A percentile compares a stretch with the other conserved stretches of the same genome.
phyloP scores from a whole-genome alignment of 2,329 filamentous ascomycete species.

The Pseudogymnoascus pannorum region DNA sequence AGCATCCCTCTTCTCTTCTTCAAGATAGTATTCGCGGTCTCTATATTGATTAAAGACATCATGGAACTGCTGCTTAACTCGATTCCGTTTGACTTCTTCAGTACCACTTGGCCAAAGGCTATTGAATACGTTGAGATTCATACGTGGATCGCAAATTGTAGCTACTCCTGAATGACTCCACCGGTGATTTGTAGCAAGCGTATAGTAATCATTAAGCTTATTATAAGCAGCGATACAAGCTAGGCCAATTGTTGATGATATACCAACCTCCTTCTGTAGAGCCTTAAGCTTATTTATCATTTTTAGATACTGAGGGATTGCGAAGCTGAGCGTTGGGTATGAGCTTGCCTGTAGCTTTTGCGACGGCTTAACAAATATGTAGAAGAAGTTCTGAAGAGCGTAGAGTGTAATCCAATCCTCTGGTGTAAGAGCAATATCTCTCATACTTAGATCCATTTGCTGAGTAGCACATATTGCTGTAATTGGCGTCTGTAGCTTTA shows the following conservation, averaged over 20 bases:
- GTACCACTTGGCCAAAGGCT: neutral
- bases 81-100: neutral
- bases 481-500: neutral
- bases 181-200: neutral
- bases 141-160: neutral
- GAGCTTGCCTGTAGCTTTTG: neutral
- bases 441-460: neutral
- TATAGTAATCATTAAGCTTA: neutral
- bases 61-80: neutral
- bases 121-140: neutral
- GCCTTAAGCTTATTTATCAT: neutral
- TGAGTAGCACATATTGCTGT: neutral
- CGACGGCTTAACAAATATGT: neutral
- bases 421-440: neutral
- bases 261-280: neutral
- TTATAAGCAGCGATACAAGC: neutral
- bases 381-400: neutral
- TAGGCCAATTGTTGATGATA: neutral
- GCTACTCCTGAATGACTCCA: neutral
- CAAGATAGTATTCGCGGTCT: neutral
- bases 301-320: neutral
- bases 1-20: neutral
- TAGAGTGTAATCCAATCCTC: neutral
- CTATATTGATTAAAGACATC: neutral
- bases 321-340: neutral